phyloP scores from a whole-genome alignment of 192 early-diverging fungal genomes.

The Gorgonomyces haynaldii region DNA sequence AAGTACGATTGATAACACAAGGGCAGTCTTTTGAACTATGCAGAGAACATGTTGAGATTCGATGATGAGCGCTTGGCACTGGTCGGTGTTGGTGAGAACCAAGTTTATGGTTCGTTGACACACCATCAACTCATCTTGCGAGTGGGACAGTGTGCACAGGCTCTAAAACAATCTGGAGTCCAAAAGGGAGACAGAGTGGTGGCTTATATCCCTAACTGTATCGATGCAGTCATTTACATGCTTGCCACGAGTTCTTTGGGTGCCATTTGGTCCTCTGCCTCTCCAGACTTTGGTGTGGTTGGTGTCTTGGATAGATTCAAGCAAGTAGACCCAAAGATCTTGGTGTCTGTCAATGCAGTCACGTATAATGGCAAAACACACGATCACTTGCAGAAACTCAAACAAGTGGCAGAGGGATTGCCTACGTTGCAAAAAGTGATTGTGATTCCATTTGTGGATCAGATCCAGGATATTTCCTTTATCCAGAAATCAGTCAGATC shows the following conservation, averaged over 20 bases:
- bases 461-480: slow-evolving; percentile 4
- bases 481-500: slow-evolving; percentile 22
- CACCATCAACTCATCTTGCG: slow-evolving; percentile 59
- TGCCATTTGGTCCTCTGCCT: slow-evolving; percentile 88
- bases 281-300: slow-evolving; percentile 85
- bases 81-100: slow-evolving; percentile 34
- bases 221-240: slow-evolving; percentile 56
- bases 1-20: slow-evolving; percentile 11
- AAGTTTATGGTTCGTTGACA: slow-evolving; percentile 30
- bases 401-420: slow-evolving; percentile 51
- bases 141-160: slow-evolving; percentile 59
- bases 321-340: slow-evolving; percentile 82
- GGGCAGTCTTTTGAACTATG: slow-evolving; percentile 75
- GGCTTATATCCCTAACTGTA: slow-evolving; percentile 79
- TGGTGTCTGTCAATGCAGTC: slow-evolving; percentile 86
- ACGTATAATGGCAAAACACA: slow-evolving; percentile 81
- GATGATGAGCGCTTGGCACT: slow-evolving; percentile 27
- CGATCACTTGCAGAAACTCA: slow-evolving; percentile 66
- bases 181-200: slow-evolving; percentile 71
- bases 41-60: slow-evolving; percentile 72
- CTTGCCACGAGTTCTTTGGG: slow-evolving; percentile 56
- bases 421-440: slow-evolving; percentile 62
- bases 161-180: slow-evolving; percentile 62
- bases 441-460: slow-evolving; percentile 63
- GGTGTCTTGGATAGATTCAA: slow-evolving; percentile 86